Base-by-base conservation (phyloP, 2,329 filamentous ascomycete species). In the Beauveria sp. region DNA sequence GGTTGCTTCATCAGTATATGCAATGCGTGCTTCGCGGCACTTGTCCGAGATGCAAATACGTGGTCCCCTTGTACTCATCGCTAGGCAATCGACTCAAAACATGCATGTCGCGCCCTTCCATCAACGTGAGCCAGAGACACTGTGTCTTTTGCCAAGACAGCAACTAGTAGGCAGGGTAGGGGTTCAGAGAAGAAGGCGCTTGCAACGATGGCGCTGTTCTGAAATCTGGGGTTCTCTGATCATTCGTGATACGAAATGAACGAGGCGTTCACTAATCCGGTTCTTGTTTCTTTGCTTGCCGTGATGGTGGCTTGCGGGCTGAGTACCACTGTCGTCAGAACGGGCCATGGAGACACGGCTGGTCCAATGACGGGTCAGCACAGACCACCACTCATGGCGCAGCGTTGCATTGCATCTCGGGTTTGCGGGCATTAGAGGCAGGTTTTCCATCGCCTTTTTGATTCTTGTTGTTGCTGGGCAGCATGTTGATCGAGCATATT, bases 351-450 rank as follows among this genome's bases (percentile, higher is more conserved):
- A 34, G 31, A 34, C 31, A 34, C 12, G 10, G 31, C 31, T 34
- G 31, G 31, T 34, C 31, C 31, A 34, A 34, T 34, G 31, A 34
- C 31, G 31, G 31, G 10, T 14, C 31, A 34, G 31, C 31, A 34
- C 31, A 34, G 31, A 34, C 31, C 31, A 34, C 31, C 31, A 34
- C 12, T 34, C 31, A 53, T 18, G 53, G 18, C 24, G 24, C 31
- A 57, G 54, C 28, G 54, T 57, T 26, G 45, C 28, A 57, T 28
- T 49, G 54, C 54, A 40, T 57, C 54, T 57, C 54, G 54, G 54
- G 10, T 22, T 57, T 12, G 20, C 34, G 26, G 54, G 26, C n/a
- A 48, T 34, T 46, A 48, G 26, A 48, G 54, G n/a, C 52, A 55
- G 43, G 52, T 56, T 34, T 34, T 31, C 24, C 5, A n/a, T 38